A percentile compares a stretch with the other conserved stretches of the same genome.
Conservation (phyloP, 2,329 filamentous ascomycete genomes). For the Xylariales sp. region DNA sequence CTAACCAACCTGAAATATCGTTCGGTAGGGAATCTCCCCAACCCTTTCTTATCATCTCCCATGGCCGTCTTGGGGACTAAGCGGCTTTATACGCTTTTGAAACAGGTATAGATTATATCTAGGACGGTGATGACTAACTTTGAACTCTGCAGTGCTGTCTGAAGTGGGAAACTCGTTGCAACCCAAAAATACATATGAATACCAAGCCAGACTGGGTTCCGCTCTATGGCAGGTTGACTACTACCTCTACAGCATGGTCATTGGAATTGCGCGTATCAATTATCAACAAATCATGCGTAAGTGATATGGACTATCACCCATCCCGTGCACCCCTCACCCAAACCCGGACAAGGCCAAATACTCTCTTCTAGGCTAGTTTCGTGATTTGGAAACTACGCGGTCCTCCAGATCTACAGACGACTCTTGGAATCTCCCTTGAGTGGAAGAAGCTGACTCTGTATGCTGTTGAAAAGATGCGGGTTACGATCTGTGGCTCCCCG, state of each 20-base stretch:
- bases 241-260: conserved; percentile 51
- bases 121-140: conserved; percentile 4
- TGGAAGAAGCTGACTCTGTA: conserved; percentile 8
- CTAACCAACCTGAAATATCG: conserved; percentile 48
- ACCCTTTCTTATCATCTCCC: too few relatives aligned
- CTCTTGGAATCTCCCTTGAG: too few relatives aligned
- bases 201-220: conserved; percentile 51
- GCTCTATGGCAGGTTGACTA: conserved; percentile 54
- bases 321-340: not conserved
- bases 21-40: conserved; percentile 39
- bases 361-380: too few relatives aligned
- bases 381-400: not conserved
- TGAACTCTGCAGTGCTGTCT: conserved; percentile 44
- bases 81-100: not conserved
- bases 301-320: not conserved
- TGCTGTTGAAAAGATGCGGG: conserved; percentile 32
- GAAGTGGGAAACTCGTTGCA: conserved; percentile 54
- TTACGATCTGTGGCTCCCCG: conserved; percentile 40
- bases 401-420: not conserved
- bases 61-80: not conserved
- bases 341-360: too few relatives aligned
- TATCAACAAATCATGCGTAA: conserved; percentile 54
- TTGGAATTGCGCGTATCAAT: conserved; percentile 53
- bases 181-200: conserved; percentile 48
- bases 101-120: not conserved